Percentiles rank a stretch among this genome's conserved stretches.
These are phyloP conservation scores for Alternaria rosae DNA, from an alignment of 2,329 filamentous ascomycete genomes.

Conservation along the genomic window DNA sequence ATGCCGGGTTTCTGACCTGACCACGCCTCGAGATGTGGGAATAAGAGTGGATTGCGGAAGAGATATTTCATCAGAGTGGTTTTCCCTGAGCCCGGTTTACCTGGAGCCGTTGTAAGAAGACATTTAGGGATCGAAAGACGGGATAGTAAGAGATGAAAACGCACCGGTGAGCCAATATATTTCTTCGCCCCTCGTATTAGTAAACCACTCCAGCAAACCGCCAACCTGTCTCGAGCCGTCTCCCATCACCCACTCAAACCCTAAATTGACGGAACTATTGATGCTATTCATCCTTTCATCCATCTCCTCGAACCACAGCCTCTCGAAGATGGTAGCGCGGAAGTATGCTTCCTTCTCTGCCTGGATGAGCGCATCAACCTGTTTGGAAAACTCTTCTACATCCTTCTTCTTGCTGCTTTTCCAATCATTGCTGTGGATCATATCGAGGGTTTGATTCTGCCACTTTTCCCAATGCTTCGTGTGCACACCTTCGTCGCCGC, in stretches of 20 bases:
- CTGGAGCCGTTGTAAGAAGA: conserved; percentile 7
- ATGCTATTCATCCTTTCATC: conserved; percentile 37
- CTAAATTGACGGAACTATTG: conserved; percentile 25
- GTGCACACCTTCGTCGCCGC: conserved; percentile 19
- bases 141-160: background rate
- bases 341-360: conserved; percentile 35
- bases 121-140: background rate
- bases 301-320: conserved; percentile 31
- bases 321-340: conserved; percentile 29
- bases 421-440: conserved; percentile 37
- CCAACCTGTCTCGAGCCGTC: conserved; percentile 17
- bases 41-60: conserved; percentile 35
- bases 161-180: conserved; percentile 43
- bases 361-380: conserved; percentile 29
- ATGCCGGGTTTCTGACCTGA: conserved; percentile 38
- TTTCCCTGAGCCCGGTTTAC: conserved; percentile 57
- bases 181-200: conserved; percentile 32
- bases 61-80: conserved; percentile 55
- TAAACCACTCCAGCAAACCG: conserved; percentile 39
- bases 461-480: conserved; percentile 33
- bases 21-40: conserved; percentile 38
- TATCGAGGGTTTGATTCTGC: conserved; percentile 37
- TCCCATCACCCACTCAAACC: conserved; percentile 36
- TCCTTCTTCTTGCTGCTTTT: conserved; percentile 38
- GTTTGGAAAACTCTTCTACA: conserved; percentile 37